Evolutionary conservation across 2,329 filamentous ascomycete genomes (phyloP).

Genomic region (Epichloe bromicola): DNA sequence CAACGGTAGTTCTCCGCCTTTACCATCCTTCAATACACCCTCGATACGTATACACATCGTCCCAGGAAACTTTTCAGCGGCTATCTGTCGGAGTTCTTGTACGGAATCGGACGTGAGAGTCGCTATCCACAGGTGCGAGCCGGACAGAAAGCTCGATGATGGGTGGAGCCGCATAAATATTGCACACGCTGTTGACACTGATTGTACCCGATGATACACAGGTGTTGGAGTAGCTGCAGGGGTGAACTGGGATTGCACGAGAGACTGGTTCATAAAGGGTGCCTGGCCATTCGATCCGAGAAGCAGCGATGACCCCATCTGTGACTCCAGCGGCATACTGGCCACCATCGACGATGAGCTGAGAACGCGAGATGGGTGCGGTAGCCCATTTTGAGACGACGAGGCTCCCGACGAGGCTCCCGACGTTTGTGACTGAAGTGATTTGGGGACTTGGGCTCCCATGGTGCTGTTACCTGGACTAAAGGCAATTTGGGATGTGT

Average conservation of each 20-base stretch:
- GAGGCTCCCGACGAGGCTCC: slow-evolving; percentile 5
- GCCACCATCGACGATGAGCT: slow-evolving; percentile 11
- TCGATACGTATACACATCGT: slow-evolving; percentile 48
- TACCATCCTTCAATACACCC: slow-evolving; percentile 48
- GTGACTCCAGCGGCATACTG: slow-evolving; percentile 19
- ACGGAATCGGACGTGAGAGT: slow-evolving; percentile 46
- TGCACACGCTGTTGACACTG: slow-evolving; percentile 27
- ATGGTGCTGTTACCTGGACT: slow-evolving; percentile 10
- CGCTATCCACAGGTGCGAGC: slow-evolving; percentile 49
- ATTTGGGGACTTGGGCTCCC: slow-evolving; percentile 10
- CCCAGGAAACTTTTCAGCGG: slow-evolving; percentile 47
- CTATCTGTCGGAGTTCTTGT: slow-evolving; percentile 48
- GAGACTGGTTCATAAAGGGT: slow-evolving; percentile 22
- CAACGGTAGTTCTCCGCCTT: slow-evolving; percentile 48
- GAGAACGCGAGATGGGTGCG: slow-evolving; percentile 14
- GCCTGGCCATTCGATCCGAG: slow-evolving; percentile 25
- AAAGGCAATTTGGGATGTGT: slow-evolving; percentile 13
- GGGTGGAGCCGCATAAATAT: slow-evolving; percentile 59
- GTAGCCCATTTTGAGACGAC: slow-evolving; percentile 8
- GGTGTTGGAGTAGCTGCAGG: slow-evolving; percentile 12
- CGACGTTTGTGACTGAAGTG: slow-evolving; percentile 12
- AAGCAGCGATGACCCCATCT: slow-evolving; percentile 26
- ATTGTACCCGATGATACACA: slow-evolving; percentile 12
- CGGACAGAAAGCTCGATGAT: slow-evolving; percentile 38
- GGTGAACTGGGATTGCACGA: slow-evolving; percentile 17